Evolutionary conservation across 768 basidiomycete genomes (phyloP).

Genomic region (Nevesoporus exiguus): DNA sequence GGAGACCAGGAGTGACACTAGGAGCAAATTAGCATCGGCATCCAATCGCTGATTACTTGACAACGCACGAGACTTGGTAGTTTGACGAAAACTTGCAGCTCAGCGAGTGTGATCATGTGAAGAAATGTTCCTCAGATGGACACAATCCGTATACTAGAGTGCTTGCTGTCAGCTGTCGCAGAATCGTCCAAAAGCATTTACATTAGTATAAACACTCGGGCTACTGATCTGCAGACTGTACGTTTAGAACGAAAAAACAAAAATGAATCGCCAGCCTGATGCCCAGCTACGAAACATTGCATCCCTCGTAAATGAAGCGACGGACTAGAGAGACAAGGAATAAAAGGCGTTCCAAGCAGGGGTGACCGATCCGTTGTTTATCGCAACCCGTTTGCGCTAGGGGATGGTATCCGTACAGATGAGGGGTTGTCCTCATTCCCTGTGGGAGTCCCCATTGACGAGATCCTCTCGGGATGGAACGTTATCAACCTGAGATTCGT

Average conservation of each 20-base stretch:
- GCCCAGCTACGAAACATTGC: neutral
- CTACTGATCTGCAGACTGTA: neutral
- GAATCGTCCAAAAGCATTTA: neutral
- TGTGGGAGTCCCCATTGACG: constrained; percentile 24
- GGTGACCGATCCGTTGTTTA: neutral
- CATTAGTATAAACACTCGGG: neutral
- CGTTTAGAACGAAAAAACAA: neutral
- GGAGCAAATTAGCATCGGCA: too few species aligned
- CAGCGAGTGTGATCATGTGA: too few species aligned
- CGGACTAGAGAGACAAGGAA: neutral
- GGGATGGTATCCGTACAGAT: neutral
- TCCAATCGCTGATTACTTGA: too few species aligned
- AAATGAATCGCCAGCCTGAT: constrained; percentile 1
- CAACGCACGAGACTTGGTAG: too few species aligned
- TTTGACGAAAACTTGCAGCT: too few species aligned
- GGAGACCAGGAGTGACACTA: too few species aligned
- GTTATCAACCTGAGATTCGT: constrained; percentile 1
- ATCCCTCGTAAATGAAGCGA: neutral
- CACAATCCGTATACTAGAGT: too few species aligned
- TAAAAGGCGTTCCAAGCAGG: neutral
- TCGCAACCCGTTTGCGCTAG: neutral
- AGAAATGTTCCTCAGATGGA: too few species aligned
- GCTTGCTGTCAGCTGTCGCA: too few species aligned
- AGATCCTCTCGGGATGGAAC: neutral
- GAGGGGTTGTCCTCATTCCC: constrained; percentile 1